Conservation (phyloP, 2,329 filamentous ascomycete genomes). For the Cryphonectria nitschkei region DNA sequence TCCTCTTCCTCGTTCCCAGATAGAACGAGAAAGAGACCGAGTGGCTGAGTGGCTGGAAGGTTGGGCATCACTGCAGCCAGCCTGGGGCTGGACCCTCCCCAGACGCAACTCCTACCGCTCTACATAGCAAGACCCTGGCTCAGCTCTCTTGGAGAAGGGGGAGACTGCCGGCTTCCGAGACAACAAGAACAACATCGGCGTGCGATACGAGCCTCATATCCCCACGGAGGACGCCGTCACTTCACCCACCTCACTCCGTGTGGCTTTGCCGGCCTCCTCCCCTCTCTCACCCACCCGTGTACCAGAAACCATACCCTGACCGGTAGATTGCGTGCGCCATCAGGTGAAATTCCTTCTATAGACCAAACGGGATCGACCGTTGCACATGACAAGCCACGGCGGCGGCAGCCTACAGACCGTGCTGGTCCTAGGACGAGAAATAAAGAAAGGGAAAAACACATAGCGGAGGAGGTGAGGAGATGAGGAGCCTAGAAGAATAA, state of each 20-base stretch:
- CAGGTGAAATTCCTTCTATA: background rate
- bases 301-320: background rate
- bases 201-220: background rate
- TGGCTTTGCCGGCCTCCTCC: background rate
- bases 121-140: background rate
- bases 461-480: background rate
- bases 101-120: background rate
- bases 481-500: background rate
- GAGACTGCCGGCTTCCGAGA: no score
- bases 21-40: background rate
- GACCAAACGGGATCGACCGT: background rate
- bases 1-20: background rate
- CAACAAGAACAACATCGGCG: background rate
- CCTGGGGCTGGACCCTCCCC: background rate
- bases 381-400: background rate
- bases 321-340: background rate
- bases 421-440: background rate
- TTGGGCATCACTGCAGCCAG: background rate
- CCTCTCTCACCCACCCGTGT: background rate
- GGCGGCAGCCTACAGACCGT: background rate
- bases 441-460: background rate
- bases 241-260: background rate
- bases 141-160: background rate
- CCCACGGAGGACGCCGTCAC: background rate
- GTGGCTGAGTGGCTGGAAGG: background rate